Percentiles rank a stretch among this genome's conserved stretches.
Conservation (phyloP, 768 basidiomycete genomes). For the Pleurotus salmoneostramineus region DNA sequence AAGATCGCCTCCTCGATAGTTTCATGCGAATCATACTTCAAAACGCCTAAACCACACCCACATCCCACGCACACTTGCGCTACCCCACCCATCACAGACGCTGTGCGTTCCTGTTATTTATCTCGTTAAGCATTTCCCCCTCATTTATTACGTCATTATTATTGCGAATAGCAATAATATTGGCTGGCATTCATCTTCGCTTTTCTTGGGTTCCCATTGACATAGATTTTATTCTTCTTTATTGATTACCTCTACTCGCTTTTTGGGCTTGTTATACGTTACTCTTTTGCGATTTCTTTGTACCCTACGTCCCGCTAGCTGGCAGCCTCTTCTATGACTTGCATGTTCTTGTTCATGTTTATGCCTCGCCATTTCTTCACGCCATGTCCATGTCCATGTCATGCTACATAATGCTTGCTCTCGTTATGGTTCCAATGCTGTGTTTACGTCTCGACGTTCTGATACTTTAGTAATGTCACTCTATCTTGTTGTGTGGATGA, state of each 20-base stretch:
- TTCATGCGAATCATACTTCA: constrained; percentile 59
- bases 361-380: neutral
- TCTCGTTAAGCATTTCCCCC: neutral
- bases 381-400: neutral
- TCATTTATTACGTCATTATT: neutral
- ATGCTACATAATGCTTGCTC: constrained; percentile 1
- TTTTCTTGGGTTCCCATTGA: neutral
- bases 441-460: neutral
- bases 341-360: neutral
- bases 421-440: neutral
- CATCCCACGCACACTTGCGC: neutral
- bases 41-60: constrained; percentile 27
- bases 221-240: constrained; percentile 7
- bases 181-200: neutral
- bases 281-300: neutral
- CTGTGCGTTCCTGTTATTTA: neutral
- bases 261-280: neutral
- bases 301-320: neutral
- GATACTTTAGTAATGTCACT: neutral
- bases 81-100: neutral
- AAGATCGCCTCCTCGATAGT: constrained; percentile 51
- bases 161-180: too few species aligned
- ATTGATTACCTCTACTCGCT: neutral
- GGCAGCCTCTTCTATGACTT: constrained; percentile 6
- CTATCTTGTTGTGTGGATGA: neutral